phyloP scores from a whole-genome alignment of 768 basidiomycete genomes.

The Suillus luteus region DNA sequence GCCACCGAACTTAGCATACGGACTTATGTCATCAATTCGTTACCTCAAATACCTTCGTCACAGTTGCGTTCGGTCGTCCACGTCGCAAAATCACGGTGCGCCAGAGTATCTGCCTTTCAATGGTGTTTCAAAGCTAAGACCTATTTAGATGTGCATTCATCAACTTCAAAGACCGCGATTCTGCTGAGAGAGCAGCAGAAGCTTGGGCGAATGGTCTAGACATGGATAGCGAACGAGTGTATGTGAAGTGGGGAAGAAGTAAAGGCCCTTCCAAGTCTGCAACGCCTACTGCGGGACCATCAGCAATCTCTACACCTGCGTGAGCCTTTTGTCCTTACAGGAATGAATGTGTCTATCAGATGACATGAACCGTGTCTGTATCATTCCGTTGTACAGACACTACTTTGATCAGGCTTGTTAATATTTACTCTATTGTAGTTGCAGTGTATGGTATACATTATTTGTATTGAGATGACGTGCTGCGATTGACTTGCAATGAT shows the following conservation, averaged over 20 bases:
- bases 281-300: conserved; percentile 7
- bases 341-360: neutral
- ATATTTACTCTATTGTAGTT: conserved; percentile 1
- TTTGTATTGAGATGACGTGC: neutral
- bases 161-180: conserved; percentile 81
- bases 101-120: neutral
- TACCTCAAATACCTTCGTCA: conserved; percentile 62
- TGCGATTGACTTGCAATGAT: neutral
- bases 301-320: conserved; percentile 13
- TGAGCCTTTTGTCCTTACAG: conserved; percentile 14
- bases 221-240: conserved; percentile 70
- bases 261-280: conserved; percentile 42
- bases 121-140: conserved; percentile 5
- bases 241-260: conserved; percentile 90
- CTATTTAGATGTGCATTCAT: conserved; percentile 84
- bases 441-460: conserved; percentile 6
- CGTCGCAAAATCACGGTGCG: conserved; percentile 75
- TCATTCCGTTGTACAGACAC: neutral
- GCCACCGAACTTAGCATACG: conserved; percentile 77
- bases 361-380: conserved; percentile 2
- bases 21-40: conserved; percentile 65
- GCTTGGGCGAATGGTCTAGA: conserved; percentile 92
- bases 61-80: conserved; percentile 84
- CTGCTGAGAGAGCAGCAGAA: conserved; percentile 88
- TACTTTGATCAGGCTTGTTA: neutral